phyloP scores from a whole-genome alignment of 441 rosid species.

The Lepidium campestre region DNA sequence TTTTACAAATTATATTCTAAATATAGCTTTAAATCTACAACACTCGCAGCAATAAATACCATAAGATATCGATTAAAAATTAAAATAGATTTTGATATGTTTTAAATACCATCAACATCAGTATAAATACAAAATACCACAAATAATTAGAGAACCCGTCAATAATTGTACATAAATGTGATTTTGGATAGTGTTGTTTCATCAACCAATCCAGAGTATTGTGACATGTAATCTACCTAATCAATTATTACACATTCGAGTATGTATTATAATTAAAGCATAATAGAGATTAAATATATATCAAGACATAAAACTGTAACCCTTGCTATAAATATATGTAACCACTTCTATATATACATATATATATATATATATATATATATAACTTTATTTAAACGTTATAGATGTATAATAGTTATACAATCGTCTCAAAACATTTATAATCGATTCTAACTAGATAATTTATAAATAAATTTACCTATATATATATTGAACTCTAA shows the following conservation, averaged over 20 bases:
- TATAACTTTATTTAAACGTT: background rate
- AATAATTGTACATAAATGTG: constrained; percentile 8
- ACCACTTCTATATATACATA: no score
- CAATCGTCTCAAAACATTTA: background rate
- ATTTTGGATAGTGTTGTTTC: constrained; percentile 23
- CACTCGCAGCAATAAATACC: background rate
- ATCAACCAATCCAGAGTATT: constrained; percentile 26
- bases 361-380: no score
- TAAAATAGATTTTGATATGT: background rate
- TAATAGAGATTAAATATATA: background rate
- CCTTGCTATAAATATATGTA: no score
- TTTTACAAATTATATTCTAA: background rate
- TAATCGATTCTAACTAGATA: background rate
- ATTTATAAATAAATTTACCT: background rate
- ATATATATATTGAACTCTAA: background rate
- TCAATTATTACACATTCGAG: constrained; percentile 5
- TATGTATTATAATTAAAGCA: background rate
- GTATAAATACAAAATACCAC: background rate
- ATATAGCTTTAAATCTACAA: background rate
- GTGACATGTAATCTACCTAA: constrained; percentile 25
- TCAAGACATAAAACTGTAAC: background rate
- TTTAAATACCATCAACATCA: background rate
- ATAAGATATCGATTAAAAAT: background rate
- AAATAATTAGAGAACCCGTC: background rate
- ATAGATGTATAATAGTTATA: background rate